A percentile compares a stretch with the other conserved stretches of the same genome.
Evolutionary conservation across 2,329 filamentous ascomycete species (phyloP).

Genomic region (Xylariales sp.): DNA sequence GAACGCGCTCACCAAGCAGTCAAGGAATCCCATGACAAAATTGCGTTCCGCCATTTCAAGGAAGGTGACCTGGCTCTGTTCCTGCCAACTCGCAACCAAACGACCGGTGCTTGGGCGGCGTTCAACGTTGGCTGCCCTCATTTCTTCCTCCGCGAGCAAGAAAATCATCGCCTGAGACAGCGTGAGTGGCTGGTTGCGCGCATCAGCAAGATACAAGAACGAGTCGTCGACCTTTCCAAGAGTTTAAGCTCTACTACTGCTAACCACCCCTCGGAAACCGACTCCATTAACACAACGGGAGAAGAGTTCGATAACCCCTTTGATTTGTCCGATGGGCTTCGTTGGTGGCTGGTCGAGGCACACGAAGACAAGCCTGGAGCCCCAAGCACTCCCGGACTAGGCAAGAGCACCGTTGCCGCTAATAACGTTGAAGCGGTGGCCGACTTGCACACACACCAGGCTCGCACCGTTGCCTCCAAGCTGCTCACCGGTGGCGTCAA

Average conservation of each 20-base stretch:
- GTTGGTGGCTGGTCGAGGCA: conserved; percentile 95
- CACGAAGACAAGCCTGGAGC: conserved; percentile 88
- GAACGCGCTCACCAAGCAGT: conserved; percentile 80
- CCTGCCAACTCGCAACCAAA: conserved; percentile 89
- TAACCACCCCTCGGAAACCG: conserved; percentile 42
- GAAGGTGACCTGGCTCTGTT: conserved; percentile 94
- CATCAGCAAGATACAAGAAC: conserved; percentile 86
- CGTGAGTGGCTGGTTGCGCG: conserved; percentile 96
- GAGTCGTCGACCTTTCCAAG: conserved; percentile 87
- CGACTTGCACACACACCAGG: conserved; percentile 54
- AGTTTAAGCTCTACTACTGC: conserved; percentile 47
- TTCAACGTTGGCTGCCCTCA: conserved; percentile 98
- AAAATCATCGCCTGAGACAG: conserved; percentile 75
- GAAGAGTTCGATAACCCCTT: conserved; percentile 95
- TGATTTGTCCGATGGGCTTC: conserved; percentile 86
- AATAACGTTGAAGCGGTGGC: conserved; percentile 84
- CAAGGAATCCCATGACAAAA: conserved; percentile 89
- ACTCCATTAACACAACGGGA: conserved; percentile 45
- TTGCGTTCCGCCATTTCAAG: conserved; percentile 93
- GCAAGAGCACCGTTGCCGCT: conserved; percentile 86
- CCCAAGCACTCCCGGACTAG: conserved; percentile 86
- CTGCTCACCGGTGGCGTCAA: conserved; percentile 28
- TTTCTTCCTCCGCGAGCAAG: conserved; percentile 92
- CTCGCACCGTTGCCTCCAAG: conserved; percentile 33
- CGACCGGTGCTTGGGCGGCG: conserved; percentile 91